phyloP scores from a whole-genome alignment of 2,329 filamentous ascomycete species.

The Clonostachys solani region DNA sequence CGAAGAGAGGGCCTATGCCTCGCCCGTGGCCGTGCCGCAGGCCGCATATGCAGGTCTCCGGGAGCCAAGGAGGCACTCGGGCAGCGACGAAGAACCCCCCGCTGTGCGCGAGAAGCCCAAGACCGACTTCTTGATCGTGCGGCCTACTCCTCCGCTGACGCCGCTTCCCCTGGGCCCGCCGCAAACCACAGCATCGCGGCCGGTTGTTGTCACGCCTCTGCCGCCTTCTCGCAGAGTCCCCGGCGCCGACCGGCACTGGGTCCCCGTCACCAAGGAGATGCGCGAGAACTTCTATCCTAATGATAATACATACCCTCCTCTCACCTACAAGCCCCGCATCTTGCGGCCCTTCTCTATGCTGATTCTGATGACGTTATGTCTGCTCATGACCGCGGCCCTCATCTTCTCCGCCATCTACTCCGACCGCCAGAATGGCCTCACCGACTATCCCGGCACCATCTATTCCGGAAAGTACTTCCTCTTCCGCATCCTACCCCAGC shows the following conservation, averaged over 20 bases:
- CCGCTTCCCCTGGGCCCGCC: not conserved
- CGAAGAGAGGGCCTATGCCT: not conserved
- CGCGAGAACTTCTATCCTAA: conserved; percentile 29
- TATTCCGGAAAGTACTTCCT: conserved; percentile 77
- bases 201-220: not conserved
- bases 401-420: conserved; percentile 72
- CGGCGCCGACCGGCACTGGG: conserved; percentile 15
- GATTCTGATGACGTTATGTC: conserved; percentile 54
- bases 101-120: not conserved
- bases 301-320: conserved; percentile 34
- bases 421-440: conserved; percentile 57
- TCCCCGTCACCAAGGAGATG: conserved; percentile 25
- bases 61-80: not conserved
- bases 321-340: conserved; percentile 69
- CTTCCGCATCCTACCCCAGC: conserved; percentile 79
- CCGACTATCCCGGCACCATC: conserved; percentile 59
- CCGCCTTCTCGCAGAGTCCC: not conserved
- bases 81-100: not conserved
- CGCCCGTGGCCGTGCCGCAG: not conserved
- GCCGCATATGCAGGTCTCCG: not conserved
- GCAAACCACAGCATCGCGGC: not conserved
- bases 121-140: not conserved
- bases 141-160: not conserved
- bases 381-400: conserved; percentile 68
- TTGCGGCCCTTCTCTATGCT: conserved; percentile 64